Evolutionary conservation across 2,329 filamentous ascomycete genomes (phyloP).

Genomic region (Alternaria longipes): DNA sequence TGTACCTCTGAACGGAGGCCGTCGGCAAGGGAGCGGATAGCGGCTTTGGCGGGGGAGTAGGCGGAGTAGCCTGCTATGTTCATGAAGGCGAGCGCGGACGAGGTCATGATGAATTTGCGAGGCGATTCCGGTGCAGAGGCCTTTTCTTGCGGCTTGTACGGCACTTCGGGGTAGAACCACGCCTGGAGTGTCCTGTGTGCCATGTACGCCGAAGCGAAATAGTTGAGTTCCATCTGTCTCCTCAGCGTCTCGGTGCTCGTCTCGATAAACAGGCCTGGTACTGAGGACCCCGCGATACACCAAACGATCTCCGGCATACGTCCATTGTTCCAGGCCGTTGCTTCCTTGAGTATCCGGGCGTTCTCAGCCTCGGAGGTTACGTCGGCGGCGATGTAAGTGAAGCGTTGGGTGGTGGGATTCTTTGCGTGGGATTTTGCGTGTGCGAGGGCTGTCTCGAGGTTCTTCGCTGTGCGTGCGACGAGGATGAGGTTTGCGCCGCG

Average conservation of each 20-base stretch:
- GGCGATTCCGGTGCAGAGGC: slow-evolving; percentile 48
- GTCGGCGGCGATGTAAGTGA: slow-evolving; percentile 85
- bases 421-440: slow-evolving; percentile 74
- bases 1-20: slow-evolving; percentile 83
- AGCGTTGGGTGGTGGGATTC: slow-evolving; percentile 73
- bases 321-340: slow-evolving; percentile 79
- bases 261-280: slow-evolving; percentile 80
- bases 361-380: slow-evolving; percentile 77
- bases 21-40: slow-evolving; percentile 83
- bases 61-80: slow-evolving; percentile 82
- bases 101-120: slow-evolving; percentile 88
- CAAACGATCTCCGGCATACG: slow-evolving; percentile 84
- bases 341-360: slow-evolving; percentile 73
- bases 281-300: slow-evolving; percentile 82
- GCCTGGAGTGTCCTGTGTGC: slow-evolving; percentile 78
- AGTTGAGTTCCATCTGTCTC: slow-evolving; percentile 91
- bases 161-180: slow-evolving; percentile 68
- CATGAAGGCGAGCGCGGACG: slow-evolving; percentile 77
- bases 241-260: slow-evolving; percentile 72
- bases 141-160: slow-evolving; percentile 47
- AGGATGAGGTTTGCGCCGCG: slow-evolving; percentile 90
- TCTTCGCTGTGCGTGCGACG: slow-evolving; percentile 78
- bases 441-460: slow-evolving; percentile 75
- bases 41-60: slow-evolving; percentile 86
- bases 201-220: slow-evolving; percentile 86